These are phyloP conservation scores for Sphaceloma murrayae DNA, from an alignment of 2,329 filamentous ascomycete genomes.

Conservation along the genomic window DNA sequence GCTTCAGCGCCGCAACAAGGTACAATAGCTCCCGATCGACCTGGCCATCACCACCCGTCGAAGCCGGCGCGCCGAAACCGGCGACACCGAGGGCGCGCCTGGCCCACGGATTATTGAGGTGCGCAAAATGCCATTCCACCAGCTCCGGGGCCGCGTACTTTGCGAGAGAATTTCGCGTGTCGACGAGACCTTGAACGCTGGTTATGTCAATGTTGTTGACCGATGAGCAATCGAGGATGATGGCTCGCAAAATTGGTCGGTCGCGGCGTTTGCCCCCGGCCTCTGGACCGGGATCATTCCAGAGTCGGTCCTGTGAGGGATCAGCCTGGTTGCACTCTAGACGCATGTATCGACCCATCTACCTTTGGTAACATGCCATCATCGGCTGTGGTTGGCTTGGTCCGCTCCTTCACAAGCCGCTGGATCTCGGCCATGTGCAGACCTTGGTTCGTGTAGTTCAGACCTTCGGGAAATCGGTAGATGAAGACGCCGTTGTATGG, in stretches of 20 bases:
- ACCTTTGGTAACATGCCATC: slow-evolving; percentile 46
- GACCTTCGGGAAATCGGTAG: slow-evolving; percentile 87
- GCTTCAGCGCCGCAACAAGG: slow-evolving; percentile 71
- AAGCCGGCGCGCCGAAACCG: slow-evolving; percentile 75
- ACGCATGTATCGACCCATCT: too few relatives aligned
- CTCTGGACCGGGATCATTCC: slow-evolving; percentile 71
- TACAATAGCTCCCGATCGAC: slow-evolving; percentile 79
- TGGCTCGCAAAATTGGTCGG: slow-evolving; percentile 67
- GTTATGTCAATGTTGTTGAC: slow-evolving; percentile 94
- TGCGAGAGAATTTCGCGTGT: slow-evolving; percentile 89
- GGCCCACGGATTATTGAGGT: slow-evolving; percentile 87
- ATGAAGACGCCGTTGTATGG: slow-evolving; percentile 92
- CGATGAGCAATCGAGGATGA: slow-evolving; percentile 86
- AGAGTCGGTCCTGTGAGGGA: slow-evolving; percentile 77
- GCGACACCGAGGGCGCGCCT: slow-evolving; percentile 79
- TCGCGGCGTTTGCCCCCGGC: slow-evolving; percentile 34
- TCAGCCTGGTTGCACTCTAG: too few relatives aligned
- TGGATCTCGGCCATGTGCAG: slow-evolving; percentile 66
- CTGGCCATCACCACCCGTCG: slow-evolving; percentile 40
- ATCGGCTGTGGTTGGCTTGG: slow-evolving; percentile 64
- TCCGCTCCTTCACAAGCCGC: slow-evolving; percentile 43
- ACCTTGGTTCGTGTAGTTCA: slow-evolving; percentile 91
- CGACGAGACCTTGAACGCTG: slow-evolving; percentile 82
- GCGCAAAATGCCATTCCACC: slow-evolving; percentile 92
- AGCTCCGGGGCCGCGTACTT: slow-evolving; percentile 67